A percentile compares a stretch with the other conserved stretches of the same genome.
These are phyloP conservation scores for Otatea glauca DNA, from an alignment of 176 grass and related monocot species.

Conservation along the genomic window DNA sequence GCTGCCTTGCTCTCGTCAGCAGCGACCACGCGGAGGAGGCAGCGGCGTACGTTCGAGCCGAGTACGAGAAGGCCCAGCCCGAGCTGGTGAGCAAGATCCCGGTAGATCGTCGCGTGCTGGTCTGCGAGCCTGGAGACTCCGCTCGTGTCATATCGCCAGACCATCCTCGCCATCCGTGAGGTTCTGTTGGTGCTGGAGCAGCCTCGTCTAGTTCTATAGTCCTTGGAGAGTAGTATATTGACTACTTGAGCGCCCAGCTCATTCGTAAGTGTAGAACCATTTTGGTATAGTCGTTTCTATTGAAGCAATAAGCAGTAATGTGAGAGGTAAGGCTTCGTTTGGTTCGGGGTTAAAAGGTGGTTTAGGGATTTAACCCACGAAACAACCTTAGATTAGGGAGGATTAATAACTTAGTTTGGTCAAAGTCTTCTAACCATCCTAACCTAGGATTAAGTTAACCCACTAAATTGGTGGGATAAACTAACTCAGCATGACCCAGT, in stretches of 20 bases:
- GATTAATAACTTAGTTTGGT: no score
- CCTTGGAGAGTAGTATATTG: neutral
- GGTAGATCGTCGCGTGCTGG: conserved; percentile 61
- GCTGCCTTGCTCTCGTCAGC: conserved; percentile 82
- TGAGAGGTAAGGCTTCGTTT: no score
- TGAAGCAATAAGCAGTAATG: no score
- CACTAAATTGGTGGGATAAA: no score
- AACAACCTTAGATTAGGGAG: no score
- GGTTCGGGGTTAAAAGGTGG: no score
- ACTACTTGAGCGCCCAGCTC: neutral
- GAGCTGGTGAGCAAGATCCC: conserved; percentile 67
- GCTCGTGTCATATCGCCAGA: conserved; percentile 60
- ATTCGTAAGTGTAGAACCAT: conserved; percentile 20
- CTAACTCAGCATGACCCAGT: no score
- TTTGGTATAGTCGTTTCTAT: neutral
- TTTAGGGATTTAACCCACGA: no score
- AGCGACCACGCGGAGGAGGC: conserved; percentile 55
- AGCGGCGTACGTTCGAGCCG: conserved; percentile 56
- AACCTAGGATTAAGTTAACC: no score
- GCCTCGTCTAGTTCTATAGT: neutral
- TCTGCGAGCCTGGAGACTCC: conserved; percentile 71
- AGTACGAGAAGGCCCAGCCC: conserved; percentile 75
- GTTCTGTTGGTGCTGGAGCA: neutral
- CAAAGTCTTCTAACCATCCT: no score
- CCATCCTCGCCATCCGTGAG: neutral